Evolutionary conservation across 495 filamentous ascomycete genomes (phyloP), one percentile per base, ranked within the genome.

Genomic region (Penicillium bovifimosum): DNA sequence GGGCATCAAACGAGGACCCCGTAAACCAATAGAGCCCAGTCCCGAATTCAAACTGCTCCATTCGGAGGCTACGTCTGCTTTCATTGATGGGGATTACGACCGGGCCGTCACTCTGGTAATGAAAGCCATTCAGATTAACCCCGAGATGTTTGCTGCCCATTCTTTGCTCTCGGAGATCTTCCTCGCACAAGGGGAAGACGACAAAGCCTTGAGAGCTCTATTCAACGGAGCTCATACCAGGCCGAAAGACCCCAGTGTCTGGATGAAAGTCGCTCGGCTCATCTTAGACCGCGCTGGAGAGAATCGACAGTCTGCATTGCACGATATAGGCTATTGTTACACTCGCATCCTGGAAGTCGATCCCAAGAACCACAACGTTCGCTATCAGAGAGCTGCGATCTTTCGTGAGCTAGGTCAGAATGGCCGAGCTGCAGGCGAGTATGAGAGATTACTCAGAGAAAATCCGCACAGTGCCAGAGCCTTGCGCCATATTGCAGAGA

Each of bases 121-220:
- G 41, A 80, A 83, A 60, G 86, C 90, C 9, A 83, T 95, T 46
- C 80, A 87, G 50, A 77, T 85, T 58, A 95, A 96, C 62, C 86
- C 87, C 11, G 91, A 95, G 64, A 88, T 90, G 49, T 86, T 86
- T 54, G 76, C 80, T 17, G 86, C 90, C 26, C 90, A 92, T 79
- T 82, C 80, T 16, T 66, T 92, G 27, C 65, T 93, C 9, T 85
- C 87, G 0, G 81, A 89, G 28, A 83, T 91, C 41, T 83, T 86
- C 59, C 65, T 83, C 34, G 81, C 85, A 49, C 76, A 84, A 55
- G 87, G 85, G 3, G 76, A 89, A 39, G 75, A 79, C 35, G 77
- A 85, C 50, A 82, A 87, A 47, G 81, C 87, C 9, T 62, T 90
- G 29, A 77, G 76, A 17, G 86, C 86, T 51, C 68, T 86, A 28